Conservation (phyloP, 345 rosid genomes). For the Aegle marmelos region DNA sequence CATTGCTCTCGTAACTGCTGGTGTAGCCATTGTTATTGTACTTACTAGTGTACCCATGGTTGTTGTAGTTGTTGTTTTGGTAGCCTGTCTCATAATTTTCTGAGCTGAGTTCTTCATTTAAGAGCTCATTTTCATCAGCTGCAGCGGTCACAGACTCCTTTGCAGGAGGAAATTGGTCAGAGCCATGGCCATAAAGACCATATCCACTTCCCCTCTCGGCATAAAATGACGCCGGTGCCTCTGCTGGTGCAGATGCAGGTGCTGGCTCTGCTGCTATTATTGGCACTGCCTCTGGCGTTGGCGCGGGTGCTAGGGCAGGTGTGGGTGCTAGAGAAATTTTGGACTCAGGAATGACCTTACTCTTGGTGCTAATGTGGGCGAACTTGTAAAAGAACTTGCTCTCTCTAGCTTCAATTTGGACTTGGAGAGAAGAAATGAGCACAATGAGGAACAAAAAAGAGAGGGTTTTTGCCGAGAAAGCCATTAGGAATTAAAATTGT, state of each 20-base stretch:
- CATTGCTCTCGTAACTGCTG: constrained; percentile 23
- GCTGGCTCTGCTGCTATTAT: background rate
- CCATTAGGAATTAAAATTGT: constrained; percentile 29
- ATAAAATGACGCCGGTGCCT: background rate
- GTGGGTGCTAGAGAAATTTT: constrained; percentile 13
- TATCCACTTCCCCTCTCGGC: constrained; percentile 28
- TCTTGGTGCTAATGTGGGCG: constrained; percentile 25
- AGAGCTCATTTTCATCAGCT: constrained; percentile 23
- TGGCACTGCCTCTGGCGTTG: constrained; percentile 10
- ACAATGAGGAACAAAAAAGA: constrained; percentile 21
- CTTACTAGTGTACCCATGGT: constrained; percentile 19
- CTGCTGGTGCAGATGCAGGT: constrained; percentile 1
- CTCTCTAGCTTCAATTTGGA: constrained; percentile 47
- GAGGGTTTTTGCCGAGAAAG: constrained; percentile 19
- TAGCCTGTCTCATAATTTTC: constrained; percentile 21
- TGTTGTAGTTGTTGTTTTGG: constrained; percentile 13
- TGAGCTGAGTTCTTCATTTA: constrained; percentile 38
- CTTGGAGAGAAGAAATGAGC: constrained; percentile 20
- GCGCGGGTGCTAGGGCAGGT: constrained; percentile 23
- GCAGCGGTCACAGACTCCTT: constrained; percentile 32
- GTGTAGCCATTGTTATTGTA: constrained; percentile 19
- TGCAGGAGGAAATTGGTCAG: constrained; percentile 36
- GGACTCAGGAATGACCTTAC: background rate
- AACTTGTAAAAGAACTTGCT: constrained; percentile 63
- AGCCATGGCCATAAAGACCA: constrained; percentile 44